Evolutionary conservation across 352 stramenopile species (phyloP), one percentile per base, ranked within the genome.

Genomic region (Phytophthora pseudosyringae): DNA sequence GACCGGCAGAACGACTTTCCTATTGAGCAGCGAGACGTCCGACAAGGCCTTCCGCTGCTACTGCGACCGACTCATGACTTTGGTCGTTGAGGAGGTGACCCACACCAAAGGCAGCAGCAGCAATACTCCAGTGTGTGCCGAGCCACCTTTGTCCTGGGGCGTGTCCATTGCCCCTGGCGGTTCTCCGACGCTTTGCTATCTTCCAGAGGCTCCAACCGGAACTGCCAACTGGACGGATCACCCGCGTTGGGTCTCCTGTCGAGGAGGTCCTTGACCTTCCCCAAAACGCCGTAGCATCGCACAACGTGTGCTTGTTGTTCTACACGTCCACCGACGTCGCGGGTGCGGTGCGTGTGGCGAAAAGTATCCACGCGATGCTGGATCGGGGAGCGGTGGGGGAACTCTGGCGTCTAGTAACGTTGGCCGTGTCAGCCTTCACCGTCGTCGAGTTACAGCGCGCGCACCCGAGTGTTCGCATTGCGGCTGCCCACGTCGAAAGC

Each of bases 131-230:
- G n/a, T n/a, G n/a, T n/a, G n/a, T n/a, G n/a, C n/a, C n/a, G n/a
- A n/a, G n/a, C n/a, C n/a, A n/a, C n/a, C n/a, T n/a, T n/a, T n/a
- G n/a, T n/a, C 43, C 5, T 74, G 54, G 18, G 61, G 41, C 0
- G 52, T 75, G 4, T 41, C 55, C 11, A 50, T 75, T 26, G 29
- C 45, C 2, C 67, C 60, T 10, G 54, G 59, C 10, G 49, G 54
- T 31, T 16, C 47, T n/a, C 35, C 59, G 9, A 50, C 77, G 51
- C 53, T 73, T 73, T 18, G 50, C 62, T 8, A 50, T 77, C 21
- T 80, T 77, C 48, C 64, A 65, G 31, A 55, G 51, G 3, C 41
- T 80, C 32, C 59, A 80, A 43, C 72, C 72, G 0, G 57, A 78
- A 18, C 48, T 69, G 3, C 69, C 72, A 12, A 67, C 39, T 26